Base-by-base conservation (phyloP, 768 basidiomycete genomes). In the Russula lepida region DNA sequence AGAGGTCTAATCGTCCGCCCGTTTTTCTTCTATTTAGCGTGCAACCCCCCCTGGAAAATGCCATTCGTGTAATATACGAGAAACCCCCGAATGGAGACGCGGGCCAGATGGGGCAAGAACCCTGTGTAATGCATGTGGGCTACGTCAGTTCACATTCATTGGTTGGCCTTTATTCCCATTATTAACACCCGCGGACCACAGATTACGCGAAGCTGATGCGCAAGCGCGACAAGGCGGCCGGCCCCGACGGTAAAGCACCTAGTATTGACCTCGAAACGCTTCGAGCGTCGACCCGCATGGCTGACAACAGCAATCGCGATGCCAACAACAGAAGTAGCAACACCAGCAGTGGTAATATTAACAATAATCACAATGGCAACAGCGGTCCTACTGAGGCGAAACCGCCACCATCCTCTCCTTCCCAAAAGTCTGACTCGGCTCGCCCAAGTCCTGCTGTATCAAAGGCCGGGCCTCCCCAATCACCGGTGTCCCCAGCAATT, bases 31-130 rank as follows among this genome's bases (percentile, higher is more conserved):
- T 43, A 21, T 48, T 50, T 69, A 92, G 89, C 84, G 89, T 66
- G 88, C 89, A 47, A 89, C 86, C 39, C 89, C 89, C 19, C 89
- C 89, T 5, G 89, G 89, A 11, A 89, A 91, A 69, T 92, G 89
- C 68, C 88, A 91, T 73, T 90, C 89, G 33, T 92, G 89, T 71
- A 88, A 89, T 73, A 91, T 90, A 58, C 78, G 86, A 60, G 89
- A 92, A 70, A 92, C 89, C 4, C 89, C 89, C n/a, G 89, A 92
- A 71, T 92, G 89, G 89, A 74, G 89, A 56, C 81, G 89, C 27
- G 89, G 89, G 17, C 89, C 89, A 3, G 89, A 91, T 68, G 89
- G 89, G 4, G 89, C 89, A 27, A 75, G 89, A 68, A 92, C 89
- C 8, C 70, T 92, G 67, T 92, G 89, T 69, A 92, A 91, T 70